A percentile compares a stretch with the other conserved stretches of the same genome.
phyloP scores from a whole-genome alignment of 352 stramenopile species.

The Thalassiosira gravida region DNA sequence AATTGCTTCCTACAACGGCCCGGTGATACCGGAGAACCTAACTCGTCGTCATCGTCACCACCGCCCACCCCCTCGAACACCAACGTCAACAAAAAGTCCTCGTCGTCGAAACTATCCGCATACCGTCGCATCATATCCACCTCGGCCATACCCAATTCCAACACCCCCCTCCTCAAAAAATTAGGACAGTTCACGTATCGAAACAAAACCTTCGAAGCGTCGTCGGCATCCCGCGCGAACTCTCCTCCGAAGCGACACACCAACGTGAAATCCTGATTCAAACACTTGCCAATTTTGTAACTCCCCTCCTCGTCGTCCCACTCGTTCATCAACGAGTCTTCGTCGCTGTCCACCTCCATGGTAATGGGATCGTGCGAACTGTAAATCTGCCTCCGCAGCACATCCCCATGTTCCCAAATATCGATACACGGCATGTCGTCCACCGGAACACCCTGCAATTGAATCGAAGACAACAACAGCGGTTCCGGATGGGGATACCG shows the following conservation, averaged over 20 bases:
- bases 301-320: slow-evolving; percentile 84
- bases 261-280: slow-evolving; percentile 85
- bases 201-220: slow-evolving; percentile 83
- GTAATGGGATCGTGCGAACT: slow-evolving; percentile 46
- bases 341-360: slow-evolving; percentile 7
- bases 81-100: slow-evolving; percentile 82
- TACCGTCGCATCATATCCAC: slow-evolving; percentile 87
- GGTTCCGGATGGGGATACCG: slow-evolving; percentile 61
- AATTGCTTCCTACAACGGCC: too few relatives aligned
- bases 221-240: slow-evolving; percentile 65
- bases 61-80: slow-evolving; percentile 66
- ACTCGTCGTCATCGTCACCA: background rate
- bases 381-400: slow-evolving; percentile 56
- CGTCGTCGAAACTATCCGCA: slow-evolving; percentile 70
- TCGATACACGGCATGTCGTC: slow-evolving; percentile 87
- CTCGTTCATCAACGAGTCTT: slow-evolving; percentile 34
- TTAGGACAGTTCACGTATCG: slow-evolving; percentile 79
- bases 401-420: slow-evolving; percentile 79
- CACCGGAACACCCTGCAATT: slow-evolving; percentile 82
- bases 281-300: slow-evolving; percentile 71
- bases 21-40: too few relatives aligned
- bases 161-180: slow-evolving; percentile 71
- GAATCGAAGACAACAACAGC: slow-evolving; percentile 73
- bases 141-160: slow-evolving; percentile 64
- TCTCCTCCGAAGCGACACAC: slow-evolving; percentile 85